These are phyloP conservation scores for Aspergillus sp. DNA, from an alignment of 2,329 filamentous ascomycete genomes.

Conservation along the genomic window DNA sequence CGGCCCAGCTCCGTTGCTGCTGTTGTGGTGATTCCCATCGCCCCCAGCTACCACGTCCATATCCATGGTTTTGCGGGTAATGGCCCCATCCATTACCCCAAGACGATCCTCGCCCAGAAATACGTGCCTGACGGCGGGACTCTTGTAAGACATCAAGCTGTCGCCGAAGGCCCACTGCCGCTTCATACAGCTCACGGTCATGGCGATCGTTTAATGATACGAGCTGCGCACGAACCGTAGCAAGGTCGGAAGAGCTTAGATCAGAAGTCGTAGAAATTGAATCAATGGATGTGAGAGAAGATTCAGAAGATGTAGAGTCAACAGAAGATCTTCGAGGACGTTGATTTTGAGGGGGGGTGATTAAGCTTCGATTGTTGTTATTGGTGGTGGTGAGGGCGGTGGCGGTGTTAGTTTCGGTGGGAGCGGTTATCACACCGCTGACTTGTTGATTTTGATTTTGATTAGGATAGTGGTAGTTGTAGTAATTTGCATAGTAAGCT, in stretches of 20 bases:
- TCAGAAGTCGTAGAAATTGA: slow-evolving; percentile 33
- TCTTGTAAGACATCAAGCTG: slow-evolving; percentile 29
- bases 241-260: slow-evolving; percentile 30
- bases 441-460: background rate
- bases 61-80: slow-evolving; percentile 5
- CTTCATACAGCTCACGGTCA: slow-evolving; percentile 30
- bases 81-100: slow-evolving; percentile 12
- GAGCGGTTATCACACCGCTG: background rate
- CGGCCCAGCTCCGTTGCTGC: slow-evolving; percentile 22
- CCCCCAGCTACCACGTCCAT: slow-evolving; percentile 23
- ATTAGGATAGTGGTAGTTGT: slow-evolving; percentile 3
- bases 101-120: slow-evolving; percentile 18
- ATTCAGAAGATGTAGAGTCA: slow-evolving; percentile 25
- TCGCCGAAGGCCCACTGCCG: slow-evolving; percentile 29
- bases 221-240: slow-evolving; percentile 31
- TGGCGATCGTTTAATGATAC: slow-evolving; percentile 30
- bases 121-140: slow-evolving; percentile 26
- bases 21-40: slow-evolving; percentile 34
- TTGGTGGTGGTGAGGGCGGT: background rate
- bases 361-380: background rate
- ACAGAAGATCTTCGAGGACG: slow-evolving; percentile 23
- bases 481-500: slow-evolving; percentile 10
- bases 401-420: background rate
- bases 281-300: slow-evolving; percentile 33
- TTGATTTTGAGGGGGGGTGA: slow-evolving; percentile 2